Conservation (phyloP, 305 asterid species). For the Fraxinus velutina region DNA sequence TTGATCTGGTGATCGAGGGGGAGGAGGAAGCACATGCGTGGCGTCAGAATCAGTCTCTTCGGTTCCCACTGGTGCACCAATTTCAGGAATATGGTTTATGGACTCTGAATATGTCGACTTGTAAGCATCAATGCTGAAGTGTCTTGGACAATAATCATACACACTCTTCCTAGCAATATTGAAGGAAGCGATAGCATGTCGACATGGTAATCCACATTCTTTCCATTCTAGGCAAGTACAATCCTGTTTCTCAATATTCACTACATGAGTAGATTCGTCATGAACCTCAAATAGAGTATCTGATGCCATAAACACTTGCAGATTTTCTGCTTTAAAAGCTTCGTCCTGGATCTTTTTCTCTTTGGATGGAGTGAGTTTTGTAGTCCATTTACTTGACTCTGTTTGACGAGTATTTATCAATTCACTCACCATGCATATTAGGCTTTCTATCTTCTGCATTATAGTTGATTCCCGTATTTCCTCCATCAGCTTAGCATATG, state of each 20-base stretch:
- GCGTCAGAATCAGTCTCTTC: slow-evolving; percentile 42
- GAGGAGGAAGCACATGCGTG: slow-evolving; percentile 64
- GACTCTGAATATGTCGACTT: slow-evolving; percentile 47
- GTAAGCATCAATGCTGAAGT: slow-evolving; percentile 58
- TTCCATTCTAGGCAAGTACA: slow-evolving; percentile 93
- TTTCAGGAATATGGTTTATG: slow-evolving; percentile 47
- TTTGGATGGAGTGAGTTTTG: slow-evolving; percentile 62
- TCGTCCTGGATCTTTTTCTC: slow-evolving; percentile 61
- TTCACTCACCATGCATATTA: slow-evolving; percentile 49
- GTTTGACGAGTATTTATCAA: slow-evolving; percentile 45
- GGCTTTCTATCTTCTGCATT: slow-evolving; percentile 77
- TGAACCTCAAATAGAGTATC: slow-evolving; percentile 78
- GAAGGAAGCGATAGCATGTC: slow-evolving; percentile 79
- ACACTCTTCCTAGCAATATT: slow-evolving; percentile 42
- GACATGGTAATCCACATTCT: slow-evolving; percentile 59
- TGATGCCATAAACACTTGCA: slow-evolving; percentile 75
- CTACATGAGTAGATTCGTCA: slow-evolving; percentile 78
- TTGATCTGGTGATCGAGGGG: slow-evolving; percentile 34
- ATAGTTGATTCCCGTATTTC: slow-evolving; percentile 66
- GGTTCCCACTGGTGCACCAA: slow-evolving; percentile 33
- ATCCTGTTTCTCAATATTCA: slow-evolving; percentile 57
- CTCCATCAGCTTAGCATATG: slow-evolving; percentile 56
- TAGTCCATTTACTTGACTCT: slow-evolving; percentile 54
- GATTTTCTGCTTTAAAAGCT: slow-evolving; percentile 47
- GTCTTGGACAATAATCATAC: slow-evolving; percentile 65